Evolutionary conservation across 2,329 filamentous ascomycete species (phyloP), one percentile per base, ranked within the genome.

Genomic region (Grosmannia penicillata): DNA sequence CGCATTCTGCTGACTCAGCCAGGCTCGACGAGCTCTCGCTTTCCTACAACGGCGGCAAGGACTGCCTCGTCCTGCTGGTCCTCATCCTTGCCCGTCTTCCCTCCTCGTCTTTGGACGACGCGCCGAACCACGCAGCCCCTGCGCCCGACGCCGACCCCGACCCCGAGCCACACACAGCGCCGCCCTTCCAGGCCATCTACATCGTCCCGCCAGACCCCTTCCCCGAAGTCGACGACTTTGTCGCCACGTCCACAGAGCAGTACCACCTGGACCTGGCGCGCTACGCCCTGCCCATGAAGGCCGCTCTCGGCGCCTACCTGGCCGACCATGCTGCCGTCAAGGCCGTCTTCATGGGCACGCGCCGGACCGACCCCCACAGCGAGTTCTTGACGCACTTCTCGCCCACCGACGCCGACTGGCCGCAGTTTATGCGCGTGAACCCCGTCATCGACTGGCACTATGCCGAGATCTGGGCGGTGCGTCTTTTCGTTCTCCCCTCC

Each of bases 371-470:
- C 58, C 91, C 91, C 7, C 86, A 96, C 55, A 85, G 89, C 33
- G 77, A 75, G 48, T 65, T 69, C 14, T 57, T 98, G 50, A 81
- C 72, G 28, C 75, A 82, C 58, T 96, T 96, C 54, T 83, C 93
- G 54, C 72, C 70, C 36, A 98, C 91, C 5, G 91, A 96, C 58
- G 65, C 71, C 26, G 86, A 80, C 3, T 98, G 91, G 91, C 91
- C 91, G 26, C 63, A 68, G 31, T 94, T 96, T 52, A 87, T 96
- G 78, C 75, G 91, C 42, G 70, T 96, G 43, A 86, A 98, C 58
- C 89, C 91, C 0, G 82, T 98, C 9, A 87, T 98, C 53, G 91
- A 98, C 59, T 98, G 91, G 91, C 84, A 91, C 56, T 94, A 95
- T 57, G 73, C 75, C 10, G 89, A 96, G 56, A 89, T 96, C 38